These are phyloP conservation scores for Pelargonium nanum DNA, from an alignment of 345 rosid species.

Conservation along the genomic window DNA sequence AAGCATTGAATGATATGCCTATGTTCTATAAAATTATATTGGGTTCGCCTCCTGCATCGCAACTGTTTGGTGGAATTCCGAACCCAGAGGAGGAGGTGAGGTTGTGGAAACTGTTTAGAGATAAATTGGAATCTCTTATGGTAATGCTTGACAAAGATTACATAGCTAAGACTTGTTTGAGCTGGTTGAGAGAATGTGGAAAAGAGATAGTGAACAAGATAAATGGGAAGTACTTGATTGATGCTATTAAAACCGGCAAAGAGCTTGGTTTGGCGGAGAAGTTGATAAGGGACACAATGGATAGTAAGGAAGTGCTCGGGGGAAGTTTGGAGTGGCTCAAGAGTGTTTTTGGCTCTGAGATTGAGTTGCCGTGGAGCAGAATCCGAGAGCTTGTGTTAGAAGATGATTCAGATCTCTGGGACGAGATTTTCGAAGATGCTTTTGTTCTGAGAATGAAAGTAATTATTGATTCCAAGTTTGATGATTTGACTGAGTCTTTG, in stretches of 20 bases:
- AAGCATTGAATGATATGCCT: conserved; percentile 82
- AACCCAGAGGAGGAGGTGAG: conserved; percentile 84
- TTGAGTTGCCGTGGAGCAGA: conserved; percentile 94
- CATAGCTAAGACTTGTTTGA: conserved; percentile 53
- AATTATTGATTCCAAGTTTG: conserved; percentile 55
- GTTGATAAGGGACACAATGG: conserved; percentile 65
- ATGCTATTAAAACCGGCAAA: conserved; percentile 50
- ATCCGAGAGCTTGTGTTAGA: conserved; percentile 78
- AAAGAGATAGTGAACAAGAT: conserved; percentile 46
- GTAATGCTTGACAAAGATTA: conserved; percentile 42
- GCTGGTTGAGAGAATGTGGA: conserved; percentile 78
- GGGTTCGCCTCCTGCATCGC: conserved; percentile 87
- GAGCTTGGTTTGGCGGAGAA: conserved; percentile 81
- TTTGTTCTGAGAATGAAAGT: conserved; percentile 81
- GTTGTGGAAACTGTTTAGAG: conserved; percentile 81
- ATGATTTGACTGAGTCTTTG: conserved; percentile 43
- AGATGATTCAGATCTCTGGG: conserved; percentile 88
- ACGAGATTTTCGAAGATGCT: conserved; percentile 93
- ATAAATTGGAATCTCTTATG: conserved; percentile 55
- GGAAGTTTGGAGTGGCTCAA: conserved; percentile 94
- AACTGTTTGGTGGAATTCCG: conserved; percentile 89
- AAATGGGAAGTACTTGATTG: conserved; percentile 54
- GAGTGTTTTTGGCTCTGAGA: conserved; percentile 87
- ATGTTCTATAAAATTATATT: conserved; percentile 71
- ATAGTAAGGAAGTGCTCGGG: conserved; percentile 70